Conservation (phyloP, 1,284 basidiomycete genomes). For the Fomitopsis betulina region DNA sequence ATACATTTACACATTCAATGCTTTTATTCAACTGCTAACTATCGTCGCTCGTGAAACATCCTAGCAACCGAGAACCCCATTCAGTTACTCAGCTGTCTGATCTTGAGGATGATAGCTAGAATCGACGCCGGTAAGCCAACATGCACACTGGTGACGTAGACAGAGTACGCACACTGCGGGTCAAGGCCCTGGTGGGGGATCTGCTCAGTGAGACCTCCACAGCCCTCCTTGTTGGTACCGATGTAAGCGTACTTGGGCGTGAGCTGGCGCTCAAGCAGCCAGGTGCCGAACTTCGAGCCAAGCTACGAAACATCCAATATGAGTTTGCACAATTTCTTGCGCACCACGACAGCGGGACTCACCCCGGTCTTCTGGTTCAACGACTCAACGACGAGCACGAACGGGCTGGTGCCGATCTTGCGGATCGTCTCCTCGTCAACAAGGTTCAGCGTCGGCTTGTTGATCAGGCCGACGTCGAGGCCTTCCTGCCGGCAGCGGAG, state of each 20-base stretch:
- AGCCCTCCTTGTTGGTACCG: conserved; percentile 77
- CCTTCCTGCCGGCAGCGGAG: conserved; percentile 66
- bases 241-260: conserved; percentile 80
- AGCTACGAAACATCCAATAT: conserved; percentile 37
- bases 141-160: background rate
- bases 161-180: conserved; percentile 47
- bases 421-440: conserved; percentile 73
- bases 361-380: conserved; percentile 84
- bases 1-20: background rate
- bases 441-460: conserved; percentile 79
- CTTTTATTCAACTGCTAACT: background rate
- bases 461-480: conserved; percentile 76
- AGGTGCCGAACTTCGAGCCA: conserved; percentile 78
- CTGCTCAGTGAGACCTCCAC: conserved; percentile 80
- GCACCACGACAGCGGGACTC: conserved; percentile 19
- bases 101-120: conserved; percentile 63
- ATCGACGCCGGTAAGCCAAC: conserved; percentile 13
- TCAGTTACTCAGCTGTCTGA: conserved; percentile 45
- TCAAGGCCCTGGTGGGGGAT: conserved; percentile 73
- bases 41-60: background rate
- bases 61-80: background rate
- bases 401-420: conserved; percentile 68
- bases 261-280: conserved; percentile 76
- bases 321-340: background rate
- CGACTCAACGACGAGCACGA: conserved; percentile 83